Conservation (phyloP, 495 filamentous ascomycete species). For the Penicillium angulare region DNA sequence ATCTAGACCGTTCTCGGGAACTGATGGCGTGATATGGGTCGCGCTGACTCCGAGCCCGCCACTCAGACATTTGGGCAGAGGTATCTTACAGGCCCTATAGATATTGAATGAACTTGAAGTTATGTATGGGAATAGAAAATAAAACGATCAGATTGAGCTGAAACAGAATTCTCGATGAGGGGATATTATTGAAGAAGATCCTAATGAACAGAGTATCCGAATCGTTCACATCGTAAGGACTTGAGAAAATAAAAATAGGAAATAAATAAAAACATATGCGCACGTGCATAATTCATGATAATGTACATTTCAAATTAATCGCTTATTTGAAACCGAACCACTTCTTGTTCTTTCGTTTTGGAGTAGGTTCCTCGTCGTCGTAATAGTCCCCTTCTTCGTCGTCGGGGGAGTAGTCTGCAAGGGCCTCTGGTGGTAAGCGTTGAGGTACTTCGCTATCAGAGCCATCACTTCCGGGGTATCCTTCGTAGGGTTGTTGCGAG, state of each 20-base stretch:
- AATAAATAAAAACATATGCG: background rate
- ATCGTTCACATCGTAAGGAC: constrained; percentile 10
- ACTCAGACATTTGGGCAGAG: background rate
- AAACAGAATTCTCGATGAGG: background rate
- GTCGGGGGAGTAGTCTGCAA: constrained; percentile 11
- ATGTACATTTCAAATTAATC: constrained; percentile 26
- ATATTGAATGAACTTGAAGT: no score
- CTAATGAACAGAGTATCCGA: constrained; percentile 3
- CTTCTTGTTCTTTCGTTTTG: constrained; percentile 37
- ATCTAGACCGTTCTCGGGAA: background rate
- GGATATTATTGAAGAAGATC: background rate
- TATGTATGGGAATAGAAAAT: no score
- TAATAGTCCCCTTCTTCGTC: constrained; percentile 15
- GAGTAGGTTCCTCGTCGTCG: constrained; percentile 17
- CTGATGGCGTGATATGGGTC: background rate
- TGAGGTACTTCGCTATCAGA: constrained; percentile 18
- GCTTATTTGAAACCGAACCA: constrained; percentile 33
- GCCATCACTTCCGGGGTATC: constrained; percentile 26
- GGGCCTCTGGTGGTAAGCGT: constrained; percentile 15
- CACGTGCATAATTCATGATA: constrained; percentile 15
- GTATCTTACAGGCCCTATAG: no score
- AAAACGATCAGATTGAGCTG: background rate
- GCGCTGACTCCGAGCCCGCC: background rate
- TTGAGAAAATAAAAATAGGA: no score
- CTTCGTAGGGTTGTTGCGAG: constrained; percentile 18